These are phyloP conservation scores for Carallia brachiata DNA, from an alignment of 345 rosid species.

Conservation along the genomic window DNA sequence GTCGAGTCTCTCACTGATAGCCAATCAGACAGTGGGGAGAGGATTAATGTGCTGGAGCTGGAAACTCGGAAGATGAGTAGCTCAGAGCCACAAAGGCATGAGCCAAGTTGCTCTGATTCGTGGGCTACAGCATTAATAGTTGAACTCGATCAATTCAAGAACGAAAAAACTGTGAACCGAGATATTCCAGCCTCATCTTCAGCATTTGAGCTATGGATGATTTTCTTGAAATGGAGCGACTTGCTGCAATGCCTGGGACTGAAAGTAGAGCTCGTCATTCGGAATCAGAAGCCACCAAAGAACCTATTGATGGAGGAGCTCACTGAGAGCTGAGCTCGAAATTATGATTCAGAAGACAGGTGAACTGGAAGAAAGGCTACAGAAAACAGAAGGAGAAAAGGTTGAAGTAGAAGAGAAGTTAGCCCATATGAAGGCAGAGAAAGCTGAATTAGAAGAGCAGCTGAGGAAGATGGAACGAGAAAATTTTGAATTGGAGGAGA, in stretches of 20 bases:
- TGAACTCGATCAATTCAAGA: slow-evolving; percentile 40
- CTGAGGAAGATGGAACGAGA: slow-evolving; percentile 37
- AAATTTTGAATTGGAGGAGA: slow-evolving; percentile 54
- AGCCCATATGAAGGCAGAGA: slow-evolving; percentile 19
- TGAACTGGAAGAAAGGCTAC: slow-evolving; percentile 40
- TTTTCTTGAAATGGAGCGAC: slow-evolving; percentile 83
- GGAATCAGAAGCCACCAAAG: slow-evolving; percentile 41
- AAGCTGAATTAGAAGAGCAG: slow-evolving; percentile 45
- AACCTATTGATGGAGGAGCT: slow-evolving; percentile 33
- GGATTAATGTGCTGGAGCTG: slow-evolving; percentile 49
- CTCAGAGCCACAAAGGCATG: slow-evolving; percentile 24
- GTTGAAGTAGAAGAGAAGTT: slow-evolving; percentile 18
- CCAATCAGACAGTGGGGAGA: slow-evolving; percentile 64
- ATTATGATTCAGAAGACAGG: slow-evolving; percentile 29
- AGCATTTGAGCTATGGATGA: slow-evolving; percentile 87
- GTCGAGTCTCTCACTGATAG: slow-evolving; percentile 59
- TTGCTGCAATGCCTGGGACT: slow-evolving; percentile 65
- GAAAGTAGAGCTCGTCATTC: slow-evolving; percentile 26
- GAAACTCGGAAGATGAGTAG: slow-evolving; percentile 32
- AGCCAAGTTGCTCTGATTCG: slow-evolving; percentile 32
- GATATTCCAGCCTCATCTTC: slow-evolving; percentile 38
- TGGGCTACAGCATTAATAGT: slow-evolving; percentile 34
- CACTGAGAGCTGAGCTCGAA: slow-evolving; percentile 52
- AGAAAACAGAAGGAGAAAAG: slow-evolving; percentile 29
- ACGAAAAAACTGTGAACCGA: slow-evolving; percentile 35